Base-by-base conservation (phyloP, 2,329 filamentous ascomycete genomes). In the Elsinoe australis region DNA sequence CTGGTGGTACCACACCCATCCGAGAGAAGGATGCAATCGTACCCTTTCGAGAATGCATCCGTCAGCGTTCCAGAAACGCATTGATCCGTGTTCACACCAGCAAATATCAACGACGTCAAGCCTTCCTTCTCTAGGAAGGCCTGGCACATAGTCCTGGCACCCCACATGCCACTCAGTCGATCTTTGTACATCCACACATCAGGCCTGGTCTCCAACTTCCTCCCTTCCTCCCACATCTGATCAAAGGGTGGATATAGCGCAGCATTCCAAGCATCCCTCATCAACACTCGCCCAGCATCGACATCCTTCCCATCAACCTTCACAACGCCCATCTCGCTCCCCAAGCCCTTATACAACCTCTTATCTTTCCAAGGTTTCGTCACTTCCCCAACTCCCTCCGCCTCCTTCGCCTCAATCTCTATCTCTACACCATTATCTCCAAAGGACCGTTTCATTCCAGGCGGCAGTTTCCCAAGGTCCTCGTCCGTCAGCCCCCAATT, bases 21-120 rank as follows among this genome's bases (percentile, higher is more conserved):
- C n/a, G 67, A 68, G 10, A 80, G 55, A 55, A 79, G 57, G 17
- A 80, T 61, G 54, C 72, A 75, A 56, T 79, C 74, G 61, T 70
- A 79, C 0, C 77, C 76, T 52, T 68, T 70, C 54, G 69, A 72
- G 54, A 74, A 76, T 2, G 72, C 74, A 62, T 81, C 75, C 41
- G 68, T 65, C 50, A 79, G 61, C 10, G 74, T 79, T 1, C 74
- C 74, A 17, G 72, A 66, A 5, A 81, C 76, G 56, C 77, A 80
- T 57, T 79, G 76, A 60, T 81, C 76, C 2, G 76, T 79, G 56
- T 81, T 80, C 9, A 79, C 76, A 0, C 78, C 77, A 1, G 73
- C 63, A 53, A 80, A 79, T 15, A 81, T 56, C 35, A 80, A 57
- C 4, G 75, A 79, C 35, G 54, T 68, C 50, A 68, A 69, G 0